Conservation (phyloP, 129 eudicot species). For the Pittosporum tobira region DNA sequence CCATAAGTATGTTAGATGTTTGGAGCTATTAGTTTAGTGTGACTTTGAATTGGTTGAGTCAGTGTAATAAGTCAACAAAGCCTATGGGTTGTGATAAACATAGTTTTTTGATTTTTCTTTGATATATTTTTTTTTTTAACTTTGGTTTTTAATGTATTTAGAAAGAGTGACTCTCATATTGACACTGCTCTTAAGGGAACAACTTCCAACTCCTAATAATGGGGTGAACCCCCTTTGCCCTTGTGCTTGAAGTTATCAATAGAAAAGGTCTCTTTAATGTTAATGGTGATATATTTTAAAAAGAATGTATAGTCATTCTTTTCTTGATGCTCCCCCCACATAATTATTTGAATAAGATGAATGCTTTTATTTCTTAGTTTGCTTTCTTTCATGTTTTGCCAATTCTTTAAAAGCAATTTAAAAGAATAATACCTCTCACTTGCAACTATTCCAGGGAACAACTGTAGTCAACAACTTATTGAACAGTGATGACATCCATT, state of each 20-base stretch:
- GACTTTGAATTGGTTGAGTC: no score
- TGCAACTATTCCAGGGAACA: conserved; percentile 62
- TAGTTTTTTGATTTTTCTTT: no score
- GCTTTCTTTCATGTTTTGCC: not conserved
- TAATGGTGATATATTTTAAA: not conserved
- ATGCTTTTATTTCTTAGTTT: not conserved
- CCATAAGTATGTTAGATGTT: not conserved
- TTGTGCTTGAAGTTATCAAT: not conserved
- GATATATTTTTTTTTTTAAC: no score
- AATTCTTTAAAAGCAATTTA: not conserved
- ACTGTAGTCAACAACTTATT: conserved; percentile 86
- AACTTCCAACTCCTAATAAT: no score
- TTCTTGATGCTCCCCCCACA: no score
- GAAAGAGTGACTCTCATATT: not conserved
- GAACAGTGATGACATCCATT: conserved; percentile 89
- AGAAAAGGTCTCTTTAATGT: not conserved
- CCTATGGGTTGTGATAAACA: no score
- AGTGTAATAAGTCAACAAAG: no score
- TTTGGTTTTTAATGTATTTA: no score
- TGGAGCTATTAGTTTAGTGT: not conserved
- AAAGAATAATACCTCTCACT: not conserved
- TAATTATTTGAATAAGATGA: not conserved
- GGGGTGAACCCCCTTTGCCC: no score
- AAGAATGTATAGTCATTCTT: not conserved
- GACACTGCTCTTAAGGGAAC: no score